Evolutionary conservation across 106 monocot genomes (phyloP).

Genomic region (Hemerocallis citrina): DNA sequence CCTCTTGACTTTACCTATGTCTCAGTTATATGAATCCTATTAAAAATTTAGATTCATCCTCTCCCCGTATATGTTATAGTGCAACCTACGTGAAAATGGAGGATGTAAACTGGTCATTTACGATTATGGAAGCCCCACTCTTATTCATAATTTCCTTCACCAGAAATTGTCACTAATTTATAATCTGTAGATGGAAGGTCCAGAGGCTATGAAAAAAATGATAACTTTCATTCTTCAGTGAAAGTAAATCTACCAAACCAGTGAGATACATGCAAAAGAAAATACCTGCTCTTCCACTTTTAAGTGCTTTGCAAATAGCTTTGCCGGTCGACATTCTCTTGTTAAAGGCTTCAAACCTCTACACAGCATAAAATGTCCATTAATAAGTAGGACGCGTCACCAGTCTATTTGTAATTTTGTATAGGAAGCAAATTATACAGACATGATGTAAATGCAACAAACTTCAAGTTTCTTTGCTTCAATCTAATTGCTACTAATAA

Average conservation of each 20-base stretch:
- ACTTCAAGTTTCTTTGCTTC: background rate
- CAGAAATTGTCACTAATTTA: too few relatives aligned
- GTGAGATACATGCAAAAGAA: background rate
- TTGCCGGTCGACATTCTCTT: constrained; percentile 73
- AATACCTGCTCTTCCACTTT: constrained; percentile 93
- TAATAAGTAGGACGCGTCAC: background rate
- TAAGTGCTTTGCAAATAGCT: constrained; percentile 93
- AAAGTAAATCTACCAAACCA: background rate
- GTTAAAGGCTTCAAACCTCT: constrained; percentile 81
- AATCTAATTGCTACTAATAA: background rate
- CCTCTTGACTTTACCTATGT: too few relatives aligned
- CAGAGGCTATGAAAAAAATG: too few relatives aligned
- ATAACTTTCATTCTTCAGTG: too few relatives aligned
- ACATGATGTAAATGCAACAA: background rate
- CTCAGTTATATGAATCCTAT: too few relatives aligned
- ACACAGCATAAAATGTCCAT: constrained; percentile 6
- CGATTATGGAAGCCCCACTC: too few relatives aligned
- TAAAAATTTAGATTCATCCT: too few relatives aligned
- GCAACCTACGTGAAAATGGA: too few relatives aligned
- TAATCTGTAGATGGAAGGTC: too few relatives aligned
- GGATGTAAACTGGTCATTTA: too few relatives aligned
- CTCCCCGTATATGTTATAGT: too few relatives aligned
- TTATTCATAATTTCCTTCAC: too few relatives aligned
- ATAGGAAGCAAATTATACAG: background rate
- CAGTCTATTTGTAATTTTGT: background rate